Conservation (phyloP, 805 yeast species). For the Vanderwaltozyma verrucispora region DNA sequence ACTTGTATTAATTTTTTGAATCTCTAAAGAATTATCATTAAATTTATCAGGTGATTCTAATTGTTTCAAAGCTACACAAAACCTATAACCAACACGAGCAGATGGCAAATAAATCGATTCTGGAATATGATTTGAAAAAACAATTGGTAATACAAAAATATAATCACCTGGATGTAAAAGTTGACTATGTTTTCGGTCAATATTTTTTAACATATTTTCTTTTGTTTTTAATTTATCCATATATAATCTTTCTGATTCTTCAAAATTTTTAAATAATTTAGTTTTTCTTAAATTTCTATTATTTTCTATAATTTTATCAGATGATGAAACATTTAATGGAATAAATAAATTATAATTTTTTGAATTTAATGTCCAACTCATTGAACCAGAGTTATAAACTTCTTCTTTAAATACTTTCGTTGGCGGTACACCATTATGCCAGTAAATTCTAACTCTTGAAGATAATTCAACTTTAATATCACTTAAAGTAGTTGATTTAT, state of each 20-base stretch:
- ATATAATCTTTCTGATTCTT: conserved; percentile 6
- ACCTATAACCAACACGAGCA: conserved; percentile 19
- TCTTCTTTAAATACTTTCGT: conserved; percentile 36
- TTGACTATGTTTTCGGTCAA: conserved; percentile 1
- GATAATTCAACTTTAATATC: conserved; percentile 34
- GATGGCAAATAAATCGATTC: conserved; percentile 37
- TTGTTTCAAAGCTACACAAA: conserved; percentile 9
- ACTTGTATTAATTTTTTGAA: too few species aligned
- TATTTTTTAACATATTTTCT: conserved; percentile 1
- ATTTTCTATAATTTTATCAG: conserved; percentile 7
- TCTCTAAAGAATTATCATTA: neutral
- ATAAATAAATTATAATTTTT: conserved; percentile 36
- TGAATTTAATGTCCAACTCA: conserved; percentile 36
- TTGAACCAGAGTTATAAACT: conserved; percentile 37
- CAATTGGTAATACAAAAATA: conserved; percentile 51
- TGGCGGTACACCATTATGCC: conserved; percentile 47
- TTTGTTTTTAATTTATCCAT: conserved; percentile 5
- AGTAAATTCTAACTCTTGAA: conserved; percentile 35
- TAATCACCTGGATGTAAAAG: conserved; percentile 58
- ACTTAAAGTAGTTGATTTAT: conserved; percentile 31
- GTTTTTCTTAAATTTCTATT: conserved; percentile 1
- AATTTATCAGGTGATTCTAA: neutral
- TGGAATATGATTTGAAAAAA: conserved; percentile 50
- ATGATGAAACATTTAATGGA: conserved; percentile 16
- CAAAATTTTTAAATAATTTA: conserved; percentile 6